Conservation (phyloP, 192 early-diverging fungal species). For the Pilaira anomala region DNA sequence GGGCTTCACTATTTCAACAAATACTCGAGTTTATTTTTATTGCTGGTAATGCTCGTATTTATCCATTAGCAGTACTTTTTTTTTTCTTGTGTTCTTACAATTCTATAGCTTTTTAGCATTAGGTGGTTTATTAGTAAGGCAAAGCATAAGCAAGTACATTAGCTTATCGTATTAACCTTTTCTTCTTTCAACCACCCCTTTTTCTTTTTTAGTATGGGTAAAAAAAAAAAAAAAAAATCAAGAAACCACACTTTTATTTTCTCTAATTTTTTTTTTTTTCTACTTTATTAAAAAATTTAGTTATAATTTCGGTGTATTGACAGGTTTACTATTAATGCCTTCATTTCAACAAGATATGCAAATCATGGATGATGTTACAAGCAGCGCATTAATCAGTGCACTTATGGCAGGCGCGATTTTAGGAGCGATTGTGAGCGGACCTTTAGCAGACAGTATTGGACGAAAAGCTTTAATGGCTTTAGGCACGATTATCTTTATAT, state of each 20-base stretch:
- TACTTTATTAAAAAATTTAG: conserved; percentile 17
- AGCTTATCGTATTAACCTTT: background rate
- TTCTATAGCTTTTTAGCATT: conserved; percentile 26
- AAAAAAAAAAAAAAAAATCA: background rate
- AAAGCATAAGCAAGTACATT: background rate
- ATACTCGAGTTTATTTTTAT: conserved; percentile 7
- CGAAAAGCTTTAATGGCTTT: conserved; percentile 45
- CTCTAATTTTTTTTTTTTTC: background rate
- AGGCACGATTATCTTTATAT: conserved; percentile 48
- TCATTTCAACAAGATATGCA: conserved; percentile 19
- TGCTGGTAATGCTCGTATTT: background rate
- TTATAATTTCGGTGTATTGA: conserved; percentile 36
- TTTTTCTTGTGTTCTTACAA: too few species aligned
- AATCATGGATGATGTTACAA: background rate
- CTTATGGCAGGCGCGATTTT: conserved; percentile 68
- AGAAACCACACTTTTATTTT: background rate
- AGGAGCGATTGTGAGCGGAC: conserved; percentile 62
- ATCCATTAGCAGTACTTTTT: background rate
- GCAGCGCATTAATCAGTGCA: conserved; percentile 10
- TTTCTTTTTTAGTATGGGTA: conserved; percentile 16
- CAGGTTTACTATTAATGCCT: conserved; percentile 31
- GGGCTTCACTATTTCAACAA: background rate
- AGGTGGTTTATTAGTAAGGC: conserved; percentile 30
- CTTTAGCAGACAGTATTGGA: conserved; percentile 51
- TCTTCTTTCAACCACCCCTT: background rate